These are phyloP conservation scores for Cornus kousa DNA, from an alignment of 148 eudicot genomes.

Conservation along the genomic window DNA sequence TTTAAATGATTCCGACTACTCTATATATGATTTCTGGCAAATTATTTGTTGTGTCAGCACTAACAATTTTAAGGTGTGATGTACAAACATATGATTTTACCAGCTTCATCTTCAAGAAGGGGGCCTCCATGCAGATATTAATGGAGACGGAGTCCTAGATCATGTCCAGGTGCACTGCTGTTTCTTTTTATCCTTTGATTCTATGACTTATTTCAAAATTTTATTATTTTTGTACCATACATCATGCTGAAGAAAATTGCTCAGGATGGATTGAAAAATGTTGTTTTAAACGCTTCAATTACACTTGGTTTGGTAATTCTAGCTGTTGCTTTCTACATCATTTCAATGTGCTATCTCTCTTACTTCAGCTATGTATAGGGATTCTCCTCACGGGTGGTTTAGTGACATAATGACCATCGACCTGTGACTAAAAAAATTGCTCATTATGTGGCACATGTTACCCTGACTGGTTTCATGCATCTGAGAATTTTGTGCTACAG, in stretches of 20 bases:
- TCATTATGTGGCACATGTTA: background rate
- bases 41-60: constrained; percentile 2
- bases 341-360: background rate
- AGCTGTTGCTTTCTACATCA: background rate
- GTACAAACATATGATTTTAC: constrained; percentile 17
- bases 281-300: background rate
- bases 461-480: background rate
- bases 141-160: constrained; percentile 98
- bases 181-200: constrained; percentile 3
- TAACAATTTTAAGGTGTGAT: constrained; percentile 9
- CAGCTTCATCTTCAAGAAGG: constrained; percentile 99
- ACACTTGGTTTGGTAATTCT: background rate
- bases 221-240: background rate
- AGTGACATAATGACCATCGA: background rate
- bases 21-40: background rate
- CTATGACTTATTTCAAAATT: background rate
- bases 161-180: constrained; percentile 79
- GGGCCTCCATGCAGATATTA: constrained; percentile 97
- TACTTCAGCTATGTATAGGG: background rate
- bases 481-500: background rate
- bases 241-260: background rate
- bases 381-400: background rate
- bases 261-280: background rate
- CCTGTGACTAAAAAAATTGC: no score
- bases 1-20: background rate